Base-by-base conservation (phyloP, 2,329 filamentous ascomycete genomes). In the Trichophyton verrucosum region DNA sequence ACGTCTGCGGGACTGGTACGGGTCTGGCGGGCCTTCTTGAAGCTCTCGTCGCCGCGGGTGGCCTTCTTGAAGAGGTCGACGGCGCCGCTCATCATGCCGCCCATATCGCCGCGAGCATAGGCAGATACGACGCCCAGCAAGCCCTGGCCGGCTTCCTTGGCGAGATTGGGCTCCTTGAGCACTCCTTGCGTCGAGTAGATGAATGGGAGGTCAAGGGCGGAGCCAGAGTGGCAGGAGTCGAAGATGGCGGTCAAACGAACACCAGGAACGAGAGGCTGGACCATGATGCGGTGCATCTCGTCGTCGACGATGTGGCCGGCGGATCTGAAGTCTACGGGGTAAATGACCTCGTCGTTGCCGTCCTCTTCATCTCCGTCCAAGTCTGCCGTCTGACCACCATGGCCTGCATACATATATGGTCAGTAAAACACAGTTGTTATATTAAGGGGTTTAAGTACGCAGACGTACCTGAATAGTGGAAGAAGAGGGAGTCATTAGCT, bases 1-100 rank as follows among this genome's bases (percentile, higher is more conserved):
- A 99, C 94, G 74, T 99, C 94, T 46, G 94, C 94, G 1, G 91
- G 87, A 60, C 88, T 94, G 15, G 94, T 97, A 78, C 95, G 95
- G 47, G 92, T 97, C 66, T 87, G 82, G 71, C 89, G 81, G 64
- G 91, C 89, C 72, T 85, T 86, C 75, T 95, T 82, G 74, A 91
- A 86, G 17, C 86, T 86, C 40, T 87, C 84, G 66, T 94, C 86
- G 66, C 91, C 91, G 63, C 78, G 82, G 22, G 89, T 87, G 17
- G 90, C 91, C 71, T 91, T 88, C 80, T 96, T 96, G 75, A 95
- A 85, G 70, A 97, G 83, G 53, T 85, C 84, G 72, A 92, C 85
- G n/a, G 94, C 82, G 53, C 86, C 87, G 62, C 82, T 86, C 33
- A 90, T 85, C 73, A 96, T 91, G 65, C 89, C 84, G 62, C 85